Evolutionary conservation across 2,329 filamentous ascomycete species (phyloP).

Genomic region (Nemania diffusa): DNA sequence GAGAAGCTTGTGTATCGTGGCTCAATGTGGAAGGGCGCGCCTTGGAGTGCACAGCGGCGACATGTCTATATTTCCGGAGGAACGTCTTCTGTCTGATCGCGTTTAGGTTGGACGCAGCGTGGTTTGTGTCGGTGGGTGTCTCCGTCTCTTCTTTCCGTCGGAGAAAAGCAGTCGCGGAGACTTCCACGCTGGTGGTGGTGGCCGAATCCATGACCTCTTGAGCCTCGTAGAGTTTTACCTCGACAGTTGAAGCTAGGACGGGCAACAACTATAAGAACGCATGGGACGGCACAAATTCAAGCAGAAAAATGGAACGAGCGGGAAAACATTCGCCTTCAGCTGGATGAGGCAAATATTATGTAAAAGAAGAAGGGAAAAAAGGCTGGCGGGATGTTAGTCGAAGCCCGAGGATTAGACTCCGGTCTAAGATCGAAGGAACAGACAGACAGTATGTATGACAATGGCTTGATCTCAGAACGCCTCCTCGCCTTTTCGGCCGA

Average conservation of each 20-base stretch:
- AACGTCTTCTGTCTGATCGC: conserved; percentile 50
- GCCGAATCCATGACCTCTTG: conserved; percentile 53
- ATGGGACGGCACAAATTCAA: conserved; percentile 11
- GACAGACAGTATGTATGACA: not conserved
- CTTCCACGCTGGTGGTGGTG: conserved; percentile 53
- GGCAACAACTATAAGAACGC: not conserved
- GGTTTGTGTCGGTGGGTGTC: conserved; percentile 12
- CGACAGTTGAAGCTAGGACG: not conserved
- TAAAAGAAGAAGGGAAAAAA: not conserved
- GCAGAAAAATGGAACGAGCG: not conserved
- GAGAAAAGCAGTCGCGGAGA: conserved; percentile 36
- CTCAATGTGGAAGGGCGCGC: conserved; percentile 82
- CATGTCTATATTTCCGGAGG: conserved; percentile 85
- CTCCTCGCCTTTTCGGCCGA: not conserved
- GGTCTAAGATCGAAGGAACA: not conserved
- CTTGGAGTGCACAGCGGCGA: conserved; percentile 83
- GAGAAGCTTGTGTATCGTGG: conserved; percentile 77
- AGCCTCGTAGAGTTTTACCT: conserved; percentile 5
- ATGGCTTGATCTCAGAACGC: not conserved
- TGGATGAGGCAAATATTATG: conserved; percentile 19
- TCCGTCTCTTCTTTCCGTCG: conserved; percentile 39
- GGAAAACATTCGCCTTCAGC: not conserved
- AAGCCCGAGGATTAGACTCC: conserved; percentile 13
- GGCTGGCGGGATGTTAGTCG: conserved; percentile 12
- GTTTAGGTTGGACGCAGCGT: conserved; percentile 26